A percentile compares a stretch with the other conserved stretches of the same genome.
Conservation (phyloP, 495 filamentous ascomycete species). For the Penicillium lagena region DNA sequence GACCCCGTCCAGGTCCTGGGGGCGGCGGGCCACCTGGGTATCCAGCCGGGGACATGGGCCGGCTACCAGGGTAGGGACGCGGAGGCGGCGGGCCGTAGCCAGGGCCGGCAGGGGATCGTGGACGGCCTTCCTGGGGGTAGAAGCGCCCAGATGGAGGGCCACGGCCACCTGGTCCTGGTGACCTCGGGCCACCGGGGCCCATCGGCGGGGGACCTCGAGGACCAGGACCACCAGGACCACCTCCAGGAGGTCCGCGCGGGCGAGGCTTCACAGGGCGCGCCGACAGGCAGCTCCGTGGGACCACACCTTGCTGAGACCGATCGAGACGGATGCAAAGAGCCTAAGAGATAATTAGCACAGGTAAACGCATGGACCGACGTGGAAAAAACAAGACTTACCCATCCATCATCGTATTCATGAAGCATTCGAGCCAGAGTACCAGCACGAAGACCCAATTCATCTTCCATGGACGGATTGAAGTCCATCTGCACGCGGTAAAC, state of each 20-base stretch:
- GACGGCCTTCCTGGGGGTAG: conserved; percentile 33
- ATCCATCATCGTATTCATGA: conserved; percentile 98
- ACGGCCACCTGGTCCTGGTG: conserved; percentile 15
- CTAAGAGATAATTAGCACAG: conserved; percentile 40
- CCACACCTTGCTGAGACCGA: conserved; percentile 85
- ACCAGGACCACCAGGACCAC: conserved; percentile 39
- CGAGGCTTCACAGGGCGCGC: conserved; percentile 88
- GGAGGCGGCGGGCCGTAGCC: conserved; percentile 25
- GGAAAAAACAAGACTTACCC: conserved; percentile 54
- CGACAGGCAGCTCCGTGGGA: conserved; percentile 88
- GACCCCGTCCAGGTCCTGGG: conserved; percentile 13
- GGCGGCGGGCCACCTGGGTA: conserved; percentile 14
- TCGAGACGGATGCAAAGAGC: conserved; percentile 89
- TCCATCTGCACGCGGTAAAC: conserved; percentile 93
- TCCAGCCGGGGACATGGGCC: conserved; percentile 14
- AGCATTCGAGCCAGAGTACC: conserved; percentile 82
- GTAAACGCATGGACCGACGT: conserved; percentile 15
- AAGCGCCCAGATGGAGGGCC: conserved; percentile 23
- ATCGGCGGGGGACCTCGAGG: conserved; percentile 44
- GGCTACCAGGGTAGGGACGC: conserved; percentile 25
- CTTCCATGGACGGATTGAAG: conserved; percentile 86
- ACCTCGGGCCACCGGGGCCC: conserved; percentile 46
- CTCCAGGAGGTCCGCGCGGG: conserved; percentile 45
- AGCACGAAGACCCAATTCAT: conserved; percentile 74
- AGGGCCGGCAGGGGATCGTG: conserved; percentile 31